A percentile compares a stretch with the other conserved stretches of the same genome.
These are phyloP conservation scores for Russula ochroleuca DNA, from an alignment of 768 basidiomycete species.

Conservation along the genomic window DNA sequence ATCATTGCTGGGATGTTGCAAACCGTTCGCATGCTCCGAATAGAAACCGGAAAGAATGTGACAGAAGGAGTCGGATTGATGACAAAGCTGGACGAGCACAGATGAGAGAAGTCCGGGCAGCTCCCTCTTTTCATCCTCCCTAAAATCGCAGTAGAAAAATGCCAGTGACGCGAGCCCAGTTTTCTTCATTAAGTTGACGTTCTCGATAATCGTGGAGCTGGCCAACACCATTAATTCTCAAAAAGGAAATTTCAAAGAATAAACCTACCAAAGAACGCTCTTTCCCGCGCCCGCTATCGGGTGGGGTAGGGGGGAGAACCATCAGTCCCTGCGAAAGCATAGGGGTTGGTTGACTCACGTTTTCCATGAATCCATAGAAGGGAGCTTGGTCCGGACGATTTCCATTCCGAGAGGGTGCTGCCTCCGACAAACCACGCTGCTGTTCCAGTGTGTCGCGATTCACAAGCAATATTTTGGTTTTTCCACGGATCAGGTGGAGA, in stretches of 20 bases:
- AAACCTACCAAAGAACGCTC: neutral
- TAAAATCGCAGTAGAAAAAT: constrained; percentile 6
- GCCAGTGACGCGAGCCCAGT: neutral
- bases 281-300: neutral
- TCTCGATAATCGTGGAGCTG: neutral
- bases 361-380: neutral
- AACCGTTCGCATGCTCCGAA: neutral
- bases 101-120: constrained; percentile 1
- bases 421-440: neutral
- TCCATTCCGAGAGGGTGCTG: neutral
- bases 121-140: neutral
- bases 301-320: neutral
- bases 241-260: neutral
- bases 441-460: neutral
- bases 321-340: neutral
- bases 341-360: neutral
- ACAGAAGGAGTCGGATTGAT: neutral
- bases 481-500: constrained; percentile 10
- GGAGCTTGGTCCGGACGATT: neutral
- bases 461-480: neutral
- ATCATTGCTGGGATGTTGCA: neutral
- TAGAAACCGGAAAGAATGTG: neutral
- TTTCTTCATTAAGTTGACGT: neutral
- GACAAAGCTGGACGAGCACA: neutral
- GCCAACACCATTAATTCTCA: neutral